Evolutionary conservation across 225 moss, liverwort and hornwort genomes (phyloP).

Genomic region (Physcomitrium patens): DNA sequence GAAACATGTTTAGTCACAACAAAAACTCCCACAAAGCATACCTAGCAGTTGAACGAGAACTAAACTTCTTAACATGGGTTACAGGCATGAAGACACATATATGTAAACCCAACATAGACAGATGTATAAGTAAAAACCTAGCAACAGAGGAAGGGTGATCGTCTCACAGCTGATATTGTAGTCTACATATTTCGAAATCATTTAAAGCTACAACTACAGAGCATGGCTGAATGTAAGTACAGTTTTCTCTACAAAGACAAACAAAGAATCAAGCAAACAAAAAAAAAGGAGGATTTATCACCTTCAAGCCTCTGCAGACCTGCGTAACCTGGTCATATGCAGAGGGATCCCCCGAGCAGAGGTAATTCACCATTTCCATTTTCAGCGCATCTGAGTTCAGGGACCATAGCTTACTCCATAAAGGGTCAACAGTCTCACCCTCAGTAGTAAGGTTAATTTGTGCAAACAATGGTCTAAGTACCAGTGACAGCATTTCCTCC

Average conservation of each 20-base stretch:
- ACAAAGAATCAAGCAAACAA: too few relatives aligned
- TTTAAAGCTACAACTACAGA: neutral
- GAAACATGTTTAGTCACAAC: neutral
- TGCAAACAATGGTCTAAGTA: slow-evolving; percentile 30
- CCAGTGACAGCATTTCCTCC: slow-evolving; percentile 35
- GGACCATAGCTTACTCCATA: slow-evolving; percentile 53
- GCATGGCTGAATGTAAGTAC: neutral
- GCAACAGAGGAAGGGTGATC: too few relatives aligned
- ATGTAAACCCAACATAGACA: too few relatives aligned
- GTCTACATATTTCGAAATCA: neutral
- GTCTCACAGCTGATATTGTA: neutral
- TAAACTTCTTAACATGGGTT: too few relatives aligned
- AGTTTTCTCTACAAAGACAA: neutral
- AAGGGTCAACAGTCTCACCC: slow-evolving; percentile 6
- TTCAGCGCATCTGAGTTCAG: slow-evolving; percentile 43
- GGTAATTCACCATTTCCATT: slow-evolving; percentile 49
- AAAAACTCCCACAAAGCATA: neutral
- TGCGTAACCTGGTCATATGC: slow-evolving; percentile 44
- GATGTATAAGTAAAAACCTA: too few relatives aligned
- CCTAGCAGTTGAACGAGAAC: too few relatives aligned
- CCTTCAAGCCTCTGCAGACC: slow-evolving; percentile 58
- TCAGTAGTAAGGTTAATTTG: neutral
- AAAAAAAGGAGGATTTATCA: slow-evolving; percentile 6
- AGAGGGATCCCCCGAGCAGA: slow-evolving; percentile 46
- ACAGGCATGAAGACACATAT: too few relatives aligned